Conservation (phyloP, 495 filamentous ascomycete species). For the Platismatia glauca region DNA sequence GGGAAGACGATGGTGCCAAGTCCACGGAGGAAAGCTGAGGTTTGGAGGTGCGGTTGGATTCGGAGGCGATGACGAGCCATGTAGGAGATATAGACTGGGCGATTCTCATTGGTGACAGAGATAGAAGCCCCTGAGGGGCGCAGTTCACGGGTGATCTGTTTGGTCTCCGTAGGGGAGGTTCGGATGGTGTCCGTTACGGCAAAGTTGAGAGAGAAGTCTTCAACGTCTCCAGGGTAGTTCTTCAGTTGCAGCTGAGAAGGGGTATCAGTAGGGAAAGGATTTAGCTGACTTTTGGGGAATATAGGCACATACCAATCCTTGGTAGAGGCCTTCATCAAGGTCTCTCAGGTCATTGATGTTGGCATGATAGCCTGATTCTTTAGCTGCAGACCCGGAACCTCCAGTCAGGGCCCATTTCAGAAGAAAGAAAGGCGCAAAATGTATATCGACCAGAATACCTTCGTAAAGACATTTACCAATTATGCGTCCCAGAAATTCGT, state of each 20-base stretch:
- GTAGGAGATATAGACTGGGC: constrained; percentile 86
- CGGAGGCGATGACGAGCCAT: constrained; percentile 80
- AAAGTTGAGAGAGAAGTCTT: constrained; percentile 80
- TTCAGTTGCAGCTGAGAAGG: constrained; percentile 56
- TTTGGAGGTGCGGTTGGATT: constrained; percentile 66
- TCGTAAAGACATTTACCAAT: constrained; percentile 98
- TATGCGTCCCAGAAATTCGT: constrained; percentile 86
- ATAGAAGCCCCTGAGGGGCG: constrained; percentile 65
- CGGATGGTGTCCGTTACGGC: constrained; percentile 73
- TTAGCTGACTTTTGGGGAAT: background rate
- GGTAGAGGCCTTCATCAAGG: constrained; percentile 87
- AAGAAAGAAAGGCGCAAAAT: constrained; percentile 92
- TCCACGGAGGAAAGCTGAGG: constrained; percentile 76
- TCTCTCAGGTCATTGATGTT: constrained; percentile 91
- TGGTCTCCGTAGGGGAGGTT: constrained; percentile 31
- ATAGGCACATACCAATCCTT: constrained; percentile 58
- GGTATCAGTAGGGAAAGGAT: constrained; percentile 21
- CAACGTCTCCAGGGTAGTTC: constrained; percentile 76
- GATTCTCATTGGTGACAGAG: constrained; percentile 82
- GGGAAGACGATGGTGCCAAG: constrained; percentile 83
- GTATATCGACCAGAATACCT: constrained; percentile 88
- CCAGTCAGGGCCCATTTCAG: constrained; percentile 85
- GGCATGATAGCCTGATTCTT: constrained; percentile 67
- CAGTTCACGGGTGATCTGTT: constrained; percentile 61
- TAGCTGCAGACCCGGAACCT: constrained; percentile 48